phyloP scores from a whole-genome alignment of 805 yeast genomes.

The Saturnispora halmiae region DNA sequence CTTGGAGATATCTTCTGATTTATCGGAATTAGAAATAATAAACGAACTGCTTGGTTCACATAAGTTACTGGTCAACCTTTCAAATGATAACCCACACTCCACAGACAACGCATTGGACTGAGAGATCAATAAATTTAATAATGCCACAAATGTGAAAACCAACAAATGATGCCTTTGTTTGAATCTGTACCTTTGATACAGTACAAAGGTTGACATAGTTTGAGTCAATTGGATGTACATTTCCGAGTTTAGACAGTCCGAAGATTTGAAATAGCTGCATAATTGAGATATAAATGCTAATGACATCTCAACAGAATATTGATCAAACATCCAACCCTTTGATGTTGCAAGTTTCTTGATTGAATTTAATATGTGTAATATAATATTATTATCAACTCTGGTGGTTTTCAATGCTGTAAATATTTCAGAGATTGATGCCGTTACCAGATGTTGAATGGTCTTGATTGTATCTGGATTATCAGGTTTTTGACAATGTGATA shows the following conservation, averaged over 20 bases:
- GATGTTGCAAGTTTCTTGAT: constrained; percentile 39
- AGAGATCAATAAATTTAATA: constrained; percentile 40
- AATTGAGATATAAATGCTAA: constrained; percentile 13
- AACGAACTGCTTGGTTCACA: constrained; percentile 57
- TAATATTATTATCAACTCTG: not conserved
- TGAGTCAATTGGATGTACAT: constrained; percentile 35
- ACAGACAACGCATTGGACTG: constrained; percentile 9
- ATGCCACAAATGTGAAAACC: constrained; percentile 37
- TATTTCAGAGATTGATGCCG: constrained; percentile 8
- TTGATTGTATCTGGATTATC: not conserved
- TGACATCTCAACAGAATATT: constrained; percentile 53
- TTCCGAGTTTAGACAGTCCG: not conserved
- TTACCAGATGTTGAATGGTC: constrained; percentile 1
- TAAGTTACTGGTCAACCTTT: constrained; percentile 54
- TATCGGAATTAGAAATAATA: constrained; percentile 11
- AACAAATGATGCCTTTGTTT: constrained; percentile 67
- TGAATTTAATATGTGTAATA: constrained; percentile 18
- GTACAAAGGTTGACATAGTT: constrained; percentile 49
- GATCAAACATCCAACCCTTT: constrained; percentile 51
- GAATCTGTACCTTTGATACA: constrained; percentile 62
- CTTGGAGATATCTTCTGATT: constrained; percentile 12
- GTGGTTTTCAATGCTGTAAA: not conserved
- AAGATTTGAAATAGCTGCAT: constrained; percentile 8
- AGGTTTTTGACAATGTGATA: constrained; percentile 7
- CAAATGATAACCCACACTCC: constrained; percentile 38